A percentile compares a stretch with the other conserved stretches of the same genome.
Conservation (phyloP, 805 yeast genomes). For the Wickerhamiella brachini region DNA sequence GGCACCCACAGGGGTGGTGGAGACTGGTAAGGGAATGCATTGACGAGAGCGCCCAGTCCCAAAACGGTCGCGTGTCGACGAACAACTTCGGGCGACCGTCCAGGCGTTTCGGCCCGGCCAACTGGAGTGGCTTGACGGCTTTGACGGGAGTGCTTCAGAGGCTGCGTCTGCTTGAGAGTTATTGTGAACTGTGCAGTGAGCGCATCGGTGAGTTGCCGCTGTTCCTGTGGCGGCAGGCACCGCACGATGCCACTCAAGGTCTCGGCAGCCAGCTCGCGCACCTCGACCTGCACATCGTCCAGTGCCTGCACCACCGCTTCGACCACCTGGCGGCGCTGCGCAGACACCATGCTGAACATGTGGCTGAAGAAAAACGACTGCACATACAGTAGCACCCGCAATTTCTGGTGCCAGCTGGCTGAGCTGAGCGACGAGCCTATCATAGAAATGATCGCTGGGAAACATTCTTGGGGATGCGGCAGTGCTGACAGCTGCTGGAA, state of each 20-base stretch:
- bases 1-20: slow-evolving; percentile 94
- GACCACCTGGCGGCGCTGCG: slow-evolving; percentile 38
- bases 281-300: slow-evolving; percentile 53
- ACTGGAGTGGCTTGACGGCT: not conserved
- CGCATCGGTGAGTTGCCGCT: slow-evolving; percentile 26
- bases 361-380: slow-evolving; percentile 63
- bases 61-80: slow-evolving; percentile 71
- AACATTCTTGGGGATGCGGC: slow-evolving; percentile 31
- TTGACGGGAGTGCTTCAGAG: slow-evolving; percentile 1
- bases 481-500: slow-evolving; percentile 35
- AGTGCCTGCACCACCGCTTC: slow-evolving; percentile 39
- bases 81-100: slow-evolving; percentile 18
- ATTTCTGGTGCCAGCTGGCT: slow-evolving; percentile 46
- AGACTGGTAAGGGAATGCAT: slow-evolving; percentile 78
- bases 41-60: slow-evolving; percentile 76
- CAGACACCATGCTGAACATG: slow-evolving; percentile 36
- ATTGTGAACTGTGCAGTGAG: slow-evolving; percentile 34
- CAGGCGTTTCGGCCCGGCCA: not conserved
- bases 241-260: slow-evolving; percentile 76
- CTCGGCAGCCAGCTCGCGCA: slow-evolving; percentile 56
- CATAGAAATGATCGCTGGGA: slow-evolving; percentile 27
- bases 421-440: slow-evolving; percentile 9
- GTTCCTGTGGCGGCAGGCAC: slow-evolving; percentile 35
- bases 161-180: slow-evolving; percentile 20
- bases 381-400: slow-evolving; percentile 51